Evolutionary conservation across 768 basidiomycete genomes (phyloP).

Genomic region (Lactarius akahatsu): DNA sequence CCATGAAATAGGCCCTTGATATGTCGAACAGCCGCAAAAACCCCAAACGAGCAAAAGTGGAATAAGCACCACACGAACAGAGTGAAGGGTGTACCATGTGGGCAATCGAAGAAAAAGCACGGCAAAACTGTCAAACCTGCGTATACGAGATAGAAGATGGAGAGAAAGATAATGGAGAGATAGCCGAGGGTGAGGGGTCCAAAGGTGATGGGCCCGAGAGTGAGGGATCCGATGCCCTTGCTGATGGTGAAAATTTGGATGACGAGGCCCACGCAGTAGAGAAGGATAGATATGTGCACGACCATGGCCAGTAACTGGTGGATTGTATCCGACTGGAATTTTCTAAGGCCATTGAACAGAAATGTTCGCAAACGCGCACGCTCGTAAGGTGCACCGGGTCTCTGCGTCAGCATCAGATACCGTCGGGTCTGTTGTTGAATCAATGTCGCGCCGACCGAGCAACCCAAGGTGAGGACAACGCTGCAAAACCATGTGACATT

Average conservation of each 20-base stretch:
- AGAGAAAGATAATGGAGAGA: too few relatives aligned
- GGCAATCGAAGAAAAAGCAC: too few relatives aligned
- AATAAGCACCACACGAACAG: too few relatives aligned
- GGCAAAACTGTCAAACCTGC: too few relatives aligned
- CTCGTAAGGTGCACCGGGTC: not conserved
- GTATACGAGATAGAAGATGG: too few relatives aligned
- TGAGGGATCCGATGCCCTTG: not conserved
- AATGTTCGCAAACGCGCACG: not conserved
- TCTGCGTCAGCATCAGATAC: not conserved
- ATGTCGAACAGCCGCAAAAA: too few relatives aligned
- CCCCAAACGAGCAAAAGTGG: too few relatives aligned
- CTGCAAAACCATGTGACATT: constrained; percentile 23
- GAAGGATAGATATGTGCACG: constrained; percentile 7
- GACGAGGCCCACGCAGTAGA: constrained; percentile 15
- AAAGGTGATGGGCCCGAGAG: too few relatives aligned
- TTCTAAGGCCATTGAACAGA: not conserved
- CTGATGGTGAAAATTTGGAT: too few relatives aligned
- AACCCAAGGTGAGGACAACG: constrained; percentile 3
- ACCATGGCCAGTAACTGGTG: not conserved
- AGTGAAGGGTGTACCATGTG: too few relatives aligned
- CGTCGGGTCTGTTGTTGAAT: constrained; percentile 9
- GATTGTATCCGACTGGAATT: not conserved
- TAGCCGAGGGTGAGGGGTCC: too few relatives aligned
- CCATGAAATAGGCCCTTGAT: too few relatives aligned
- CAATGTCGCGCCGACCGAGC: constrained; percentile 16